These are phyloP conservation scores for Micromonas pusilla DNA, from an alignment of 139 green algal species.

Conservation along the genomic window DNA sequence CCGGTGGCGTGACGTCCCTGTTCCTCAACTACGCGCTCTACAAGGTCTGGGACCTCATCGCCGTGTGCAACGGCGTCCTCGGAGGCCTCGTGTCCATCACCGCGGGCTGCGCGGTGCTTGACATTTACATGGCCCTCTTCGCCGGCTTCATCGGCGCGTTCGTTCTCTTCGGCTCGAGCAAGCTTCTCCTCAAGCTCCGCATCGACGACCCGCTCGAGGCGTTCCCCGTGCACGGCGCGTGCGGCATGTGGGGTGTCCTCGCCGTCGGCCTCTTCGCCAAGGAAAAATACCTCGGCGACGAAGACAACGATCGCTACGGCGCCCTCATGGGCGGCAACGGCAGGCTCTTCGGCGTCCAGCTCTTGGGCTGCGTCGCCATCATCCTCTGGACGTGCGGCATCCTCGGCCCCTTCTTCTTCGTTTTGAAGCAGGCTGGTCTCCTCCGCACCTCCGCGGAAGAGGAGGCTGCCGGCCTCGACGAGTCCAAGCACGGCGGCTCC, in stretches of 20 bases:
- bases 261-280: conserved; percentile 44
- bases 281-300: conserved; percentile 38
- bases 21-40: conserved; percentile 33
- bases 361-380: conserved; percentile 22
- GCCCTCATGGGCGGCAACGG: conserved; percentile 39
- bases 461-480: conserved; percentile 47
- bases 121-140: conserved; percentile 47
- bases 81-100: conserved; percentile 54
- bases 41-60: conserved; percentile 31
- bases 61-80: conserved; percentile 47
- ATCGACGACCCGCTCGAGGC: conserved; percentile 69
- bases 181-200: conserved; percentile 39
- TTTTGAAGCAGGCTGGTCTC: conserved; percentile 48
- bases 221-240: conserved; percentile 64
- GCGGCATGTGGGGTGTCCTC: conserved; percentile 46
- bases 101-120: conserved; percentile 40
- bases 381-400: conserved; percentile 19
- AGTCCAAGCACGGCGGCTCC: conserved; percentile 47
- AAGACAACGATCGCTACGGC: conserved; percentile 9
- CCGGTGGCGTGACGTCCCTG: conserved; percentile 52
- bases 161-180: conserved; percentile 34
- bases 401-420: conserved; percentile 55
- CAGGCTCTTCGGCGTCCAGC: conserved; percentile 34
- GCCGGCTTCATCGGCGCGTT: conserved; percentile 41
- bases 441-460: conserved; percentile 42